Conservation (phyloP, 1,284 basidiomycete species). For the Cryptococcus sp. region DNA sequence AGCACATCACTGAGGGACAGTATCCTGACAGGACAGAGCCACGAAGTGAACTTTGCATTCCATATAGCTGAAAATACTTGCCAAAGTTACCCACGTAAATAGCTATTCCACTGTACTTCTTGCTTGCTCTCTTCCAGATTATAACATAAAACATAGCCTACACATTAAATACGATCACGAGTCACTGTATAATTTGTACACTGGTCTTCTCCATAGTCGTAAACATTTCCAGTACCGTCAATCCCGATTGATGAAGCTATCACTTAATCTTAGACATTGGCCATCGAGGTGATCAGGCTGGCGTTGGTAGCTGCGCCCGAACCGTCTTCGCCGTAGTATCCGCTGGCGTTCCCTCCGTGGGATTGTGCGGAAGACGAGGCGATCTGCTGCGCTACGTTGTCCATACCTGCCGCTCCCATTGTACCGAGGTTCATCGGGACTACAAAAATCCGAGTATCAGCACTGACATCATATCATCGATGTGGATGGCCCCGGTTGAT, state of each 20-base stretch:
- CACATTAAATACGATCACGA: no score
- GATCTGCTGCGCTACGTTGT: constrained; percentile 41
- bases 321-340: constrained; percentile 13
- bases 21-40: no score
- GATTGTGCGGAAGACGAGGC: constrained; percentile 34
- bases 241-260: no score
- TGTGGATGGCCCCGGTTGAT: not conserved
- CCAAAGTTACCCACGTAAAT: no score
- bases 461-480: not conserved
- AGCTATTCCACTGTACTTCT: no score
- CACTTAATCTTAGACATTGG: constrained; percentile 28
- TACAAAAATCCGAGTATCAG: not conserved
- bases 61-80: no score
- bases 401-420: constrained; percentile 48
- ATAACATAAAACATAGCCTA: no score
- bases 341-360: not conserved
- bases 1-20: no score
- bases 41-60: no score
- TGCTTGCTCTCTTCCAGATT: no score
- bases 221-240: not conserved
- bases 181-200: not conserved
- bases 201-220: not conserved
- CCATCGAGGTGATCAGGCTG: constrained; percentile 42
- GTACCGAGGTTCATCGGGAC: constrained; percentile 52
- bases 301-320: constrained; percentile 34